phyloP scores from a whole-genome alignment of 768 basidiomycete species.

The Boletus tomentosulus region DNA sequence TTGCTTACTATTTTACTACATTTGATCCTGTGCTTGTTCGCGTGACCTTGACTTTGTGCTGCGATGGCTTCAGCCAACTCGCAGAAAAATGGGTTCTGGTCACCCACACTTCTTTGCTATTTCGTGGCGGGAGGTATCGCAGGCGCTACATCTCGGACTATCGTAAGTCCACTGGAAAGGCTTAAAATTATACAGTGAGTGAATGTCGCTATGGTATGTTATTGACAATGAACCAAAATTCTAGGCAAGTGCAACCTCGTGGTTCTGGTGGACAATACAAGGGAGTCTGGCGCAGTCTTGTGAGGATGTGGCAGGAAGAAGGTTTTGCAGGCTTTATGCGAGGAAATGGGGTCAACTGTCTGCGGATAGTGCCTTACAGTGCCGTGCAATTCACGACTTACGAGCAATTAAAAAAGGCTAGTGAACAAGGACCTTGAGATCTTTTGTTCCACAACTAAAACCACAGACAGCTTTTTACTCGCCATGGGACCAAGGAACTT shows the following conservation, averaged over 20 bases:
- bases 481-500: constrained; percentile 64
- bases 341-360: constrained; percentile 88
- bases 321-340: constrained; percentile 92
- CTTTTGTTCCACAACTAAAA: constrained; percentile 26
- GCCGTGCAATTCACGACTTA: constrained; percentile 87
- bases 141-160: constrained; percentile 76
- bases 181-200: constrained; percentile 96
- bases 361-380: constrained; percentile 92
- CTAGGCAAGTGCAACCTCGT: constrained; percentile 85
- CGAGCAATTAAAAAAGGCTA: constrained; percentile 84
- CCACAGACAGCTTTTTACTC: constrained; percentile 58
- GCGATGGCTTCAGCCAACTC: constrained; percentile 22
- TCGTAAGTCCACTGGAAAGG: constrained; percentile 88
- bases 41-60: constrained; percentile 2
- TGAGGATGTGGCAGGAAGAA: constrained; percentile 88
- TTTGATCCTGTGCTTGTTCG: constrained; percentile 11
- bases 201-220: not conserved
- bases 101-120: constrained; percentile 38
- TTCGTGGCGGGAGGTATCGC: constrained; percentile 54
- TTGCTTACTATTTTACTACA: not conserved
- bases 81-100: constrained; percentile 28
- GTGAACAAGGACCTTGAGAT: constrained; percentile 6
- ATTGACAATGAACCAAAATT: constrained; percentile 4
- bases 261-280: constrained; percentile 63
- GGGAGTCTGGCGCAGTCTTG: constrained; percentile 80